These are phyloP conservation scores for Penicilliopsis zonata DNA, from an alignment of 495 filamentous ascomycete genomes.

Conservation along the genomic window DNA sequence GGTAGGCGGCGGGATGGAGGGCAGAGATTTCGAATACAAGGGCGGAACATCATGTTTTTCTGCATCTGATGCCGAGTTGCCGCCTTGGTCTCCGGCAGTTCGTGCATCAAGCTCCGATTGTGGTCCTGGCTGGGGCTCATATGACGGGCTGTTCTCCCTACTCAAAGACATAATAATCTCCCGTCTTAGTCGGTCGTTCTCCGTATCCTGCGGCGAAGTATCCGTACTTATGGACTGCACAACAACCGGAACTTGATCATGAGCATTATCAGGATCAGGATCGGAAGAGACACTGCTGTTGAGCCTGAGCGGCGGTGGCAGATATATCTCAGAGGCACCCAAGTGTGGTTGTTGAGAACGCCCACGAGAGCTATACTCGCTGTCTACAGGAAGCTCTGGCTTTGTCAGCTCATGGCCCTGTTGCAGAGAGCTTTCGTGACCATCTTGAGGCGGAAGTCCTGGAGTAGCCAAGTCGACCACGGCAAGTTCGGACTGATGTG, in stretches of 20 bases:
- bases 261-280: constrained; percentile 1
- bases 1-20: too few relatives aligned
- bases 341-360: constrained; percentile 10
- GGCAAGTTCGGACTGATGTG: constrained; percentile 28
- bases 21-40: too few relatives aligned
- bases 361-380: constrained; percentile 1
- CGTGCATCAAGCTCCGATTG: too few relatives aligned
- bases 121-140: too few relatives aligned
- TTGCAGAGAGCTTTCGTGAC: too few relatives aligned
- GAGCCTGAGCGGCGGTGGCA: constrained; percentile 26
- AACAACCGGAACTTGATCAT: constrained; percentile 32
- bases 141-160: constrained; percentile 27
- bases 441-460: too few relatives aligned
- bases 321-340: constrained; percentile 25
- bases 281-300: constrained; percentile 9
- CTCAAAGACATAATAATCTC: constrained; percentile 75
- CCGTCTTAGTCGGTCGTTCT: constrained; percentile 65
- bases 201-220: constrained; percentile 45
- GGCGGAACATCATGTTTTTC: too few relatives aligned
- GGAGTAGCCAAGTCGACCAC: constrained; percentile 29
- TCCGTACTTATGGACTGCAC: constrained; percentile 45
- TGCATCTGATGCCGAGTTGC: too few relatives aligned
- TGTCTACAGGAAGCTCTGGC: constrained; percentile 1
- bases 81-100: too few relatives aligned
- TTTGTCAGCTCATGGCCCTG: constrained; percentile 1